phyloP scores from a whole-genome alignment of 2,329 filamentous ascomycete species.

The Mycogone perniciosa region DNA sequence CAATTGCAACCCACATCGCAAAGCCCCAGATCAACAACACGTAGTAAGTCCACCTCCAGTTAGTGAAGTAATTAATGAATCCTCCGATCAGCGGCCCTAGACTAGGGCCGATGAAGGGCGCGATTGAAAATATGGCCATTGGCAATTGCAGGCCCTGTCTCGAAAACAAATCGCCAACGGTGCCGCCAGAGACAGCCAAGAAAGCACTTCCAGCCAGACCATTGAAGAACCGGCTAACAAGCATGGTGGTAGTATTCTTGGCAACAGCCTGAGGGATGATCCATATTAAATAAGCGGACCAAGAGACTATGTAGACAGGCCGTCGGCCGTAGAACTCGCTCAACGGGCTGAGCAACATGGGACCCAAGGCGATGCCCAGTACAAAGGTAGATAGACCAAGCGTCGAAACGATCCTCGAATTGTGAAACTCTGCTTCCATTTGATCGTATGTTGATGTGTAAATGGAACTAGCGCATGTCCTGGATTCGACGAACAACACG shows the following conservation, averaged over 20 bases:
- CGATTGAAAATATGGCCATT: slow-evolving; percentile 73
- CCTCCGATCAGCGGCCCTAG: slow-evolving; percentile 61
- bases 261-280: slow-evolving; percentile 76
- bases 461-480: slow-evolving; percentile 79
- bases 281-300: slow-evolving; percentile 70
- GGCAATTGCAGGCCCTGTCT: slow-evolving; percentile 64
- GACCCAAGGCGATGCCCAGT: slow-evolving; percentile 61
- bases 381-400: slow-evolving; percentile 80
- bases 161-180: slow-evolving; percentile 73
- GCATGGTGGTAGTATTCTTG: slow-evolving; percentile 72
- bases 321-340: slow-evolving; percentile 77
- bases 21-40: slow-evolving; percentile 75
- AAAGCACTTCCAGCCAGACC: slow-evolving; percentile 65
- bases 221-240: slow-evolving; percentile 71
- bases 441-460: slow-evolving; percentile 79
- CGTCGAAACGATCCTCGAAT: slow-evolving; percentile 65
- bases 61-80: slow-evolving; percentile 70
- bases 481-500: slow-evolving; percentile 27
- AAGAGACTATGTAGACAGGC: slow-evolving; percentile 72
- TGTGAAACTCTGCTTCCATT: slow-evolving; percentile 67
- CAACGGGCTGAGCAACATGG: slow-evolving; percentile 56
- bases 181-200: slow-evolving; percentile 72
- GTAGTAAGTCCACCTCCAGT: slow-evolving; percentile 82
- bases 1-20: slow-evolving; percentile 56
- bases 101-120: slow-evolving; percentile 57